A percentile compares a stretch with the other conserved stretches of the same genome.
phyloP scores from a whole-genome alignment of 257 asterid genomes.

The Solanum verrucosum region DNA sequence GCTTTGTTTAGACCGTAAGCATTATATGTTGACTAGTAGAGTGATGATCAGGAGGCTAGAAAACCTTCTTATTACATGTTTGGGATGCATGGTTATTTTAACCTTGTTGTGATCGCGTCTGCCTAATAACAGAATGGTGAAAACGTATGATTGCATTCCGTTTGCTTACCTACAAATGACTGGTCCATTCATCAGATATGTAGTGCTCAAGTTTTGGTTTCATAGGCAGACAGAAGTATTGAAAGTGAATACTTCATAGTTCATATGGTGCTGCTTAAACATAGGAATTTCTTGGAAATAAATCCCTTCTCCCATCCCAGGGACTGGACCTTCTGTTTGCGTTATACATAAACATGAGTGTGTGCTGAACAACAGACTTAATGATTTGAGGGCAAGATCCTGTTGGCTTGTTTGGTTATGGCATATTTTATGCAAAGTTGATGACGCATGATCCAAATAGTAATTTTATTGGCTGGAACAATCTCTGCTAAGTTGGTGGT shows the following conservation, averaged over 20 bases:
- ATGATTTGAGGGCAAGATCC: background rate
- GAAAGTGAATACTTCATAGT: background rate
- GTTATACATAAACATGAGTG: background rate
- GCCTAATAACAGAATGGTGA: background rate
- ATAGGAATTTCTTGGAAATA: background rate
- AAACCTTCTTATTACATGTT: background rate
- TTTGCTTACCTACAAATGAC: background rate
- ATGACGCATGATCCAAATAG: background rate
- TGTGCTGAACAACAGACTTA: background rate
- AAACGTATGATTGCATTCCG: background rate
- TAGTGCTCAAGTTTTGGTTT: background rate
- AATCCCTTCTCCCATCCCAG: background rate
- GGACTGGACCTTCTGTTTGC: background rate
- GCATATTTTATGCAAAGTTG: background rate
- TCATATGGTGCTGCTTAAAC: background rate
- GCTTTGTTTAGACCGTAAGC: background rate
- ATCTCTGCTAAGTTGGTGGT: background rate
- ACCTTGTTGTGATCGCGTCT: background rate
- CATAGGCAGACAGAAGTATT: background rate
- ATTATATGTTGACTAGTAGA: background rate
- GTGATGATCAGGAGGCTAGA: background rate
- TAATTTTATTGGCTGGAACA: background rate
- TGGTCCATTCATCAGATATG: background rate
- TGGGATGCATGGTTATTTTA: background rate
- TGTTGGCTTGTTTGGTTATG: background rate